These are phyloP conservation scores for Echinochloa phyllopogon DNA, from an alignment of 176 grass and related monocot genomes.

Conservation along the genomic window DNA sequence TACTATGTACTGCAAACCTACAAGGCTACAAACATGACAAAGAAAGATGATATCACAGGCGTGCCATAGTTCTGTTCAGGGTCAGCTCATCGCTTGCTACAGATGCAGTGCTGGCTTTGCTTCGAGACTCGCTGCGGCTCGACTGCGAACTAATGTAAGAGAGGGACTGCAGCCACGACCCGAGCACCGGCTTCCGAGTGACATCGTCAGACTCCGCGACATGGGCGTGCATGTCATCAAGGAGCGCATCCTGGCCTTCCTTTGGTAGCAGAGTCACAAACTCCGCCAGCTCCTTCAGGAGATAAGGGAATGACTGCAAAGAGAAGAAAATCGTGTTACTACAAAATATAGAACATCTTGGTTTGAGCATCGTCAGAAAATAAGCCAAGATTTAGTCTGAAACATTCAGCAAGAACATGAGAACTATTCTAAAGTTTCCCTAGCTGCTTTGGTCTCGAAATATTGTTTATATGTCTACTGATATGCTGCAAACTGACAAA, in stretches of 20 bases:
- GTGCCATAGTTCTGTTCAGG: conserved; percentile 45
- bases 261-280: conserved; percentile 68
- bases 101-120: not conserved
- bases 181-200: conserved; percentile 77
- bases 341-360: not conserved
- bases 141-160: conserved; percentile 77
- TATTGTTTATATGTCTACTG: conserved; percentile 1
- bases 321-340: not conserved
- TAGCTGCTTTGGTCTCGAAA: conserved; percentile 7
- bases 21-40: conserved; percentile 9
- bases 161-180: conserved; percentile 91
- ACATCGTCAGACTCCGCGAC: conserved; percentile 92
- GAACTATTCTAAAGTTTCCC: not conserved
- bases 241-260: conserved; percentile 82
- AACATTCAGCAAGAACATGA: not conserved
- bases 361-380: not conserved
- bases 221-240: conserved; percentile 76
- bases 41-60: conserved; percentile 17
- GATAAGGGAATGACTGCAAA: conserved; percentile 75
- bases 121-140: not conserved
- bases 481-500: not conserved
- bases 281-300: conserved; percentile 81
- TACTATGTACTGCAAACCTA: not conserved
- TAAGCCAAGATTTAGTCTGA: not conserved
- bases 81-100: conserved; percentile 1